Evolutionary conservation across 2,329 filamentous ascomycete species (phyloP).

Genomic region (Curvularia lunata): DNA sequence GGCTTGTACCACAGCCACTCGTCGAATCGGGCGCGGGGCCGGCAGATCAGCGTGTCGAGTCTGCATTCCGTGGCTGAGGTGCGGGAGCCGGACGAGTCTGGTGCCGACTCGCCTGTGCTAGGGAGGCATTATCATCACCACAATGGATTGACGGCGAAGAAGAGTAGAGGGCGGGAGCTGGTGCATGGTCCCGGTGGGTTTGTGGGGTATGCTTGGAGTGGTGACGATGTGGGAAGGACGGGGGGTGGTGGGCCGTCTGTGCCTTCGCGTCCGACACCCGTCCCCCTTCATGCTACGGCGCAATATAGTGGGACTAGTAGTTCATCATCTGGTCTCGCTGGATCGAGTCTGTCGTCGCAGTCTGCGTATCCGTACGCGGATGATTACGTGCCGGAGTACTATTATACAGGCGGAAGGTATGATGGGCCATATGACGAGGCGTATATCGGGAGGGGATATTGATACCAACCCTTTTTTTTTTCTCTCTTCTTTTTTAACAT

Average conservation of each 20-base stretch:
- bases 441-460: constrained; percentile 4
- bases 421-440: not conserved
- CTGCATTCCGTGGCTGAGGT: constrained; percentile 44
- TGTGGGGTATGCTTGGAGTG: not conserved
- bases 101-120: constrained; percentile 29
- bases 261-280: not conserved
- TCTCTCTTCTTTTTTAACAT: not conserved
- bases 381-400: constrained; percentile 43
- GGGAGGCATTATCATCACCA: constrained; percentile 14
- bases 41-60: constrained; percentile 40
- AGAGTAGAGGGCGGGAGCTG: constrained; percentile 38
- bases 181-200: constrained; percentile 14
- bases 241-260: no score
- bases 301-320: constrained; percentile 31
- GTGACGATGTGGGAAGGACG: not conserved
- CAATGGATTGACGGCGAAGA: not conserved
- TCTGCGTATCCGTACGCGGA: constrained; percentile 36
- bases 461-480: not conserved
- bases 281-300: not conserved
- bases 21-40: constrained; percentile 43
- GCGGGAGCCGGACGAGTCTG: constrained; percentile 32
- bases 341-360: constrained; percentile 17
- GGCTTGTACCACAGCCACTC: constrained; percentile 43
- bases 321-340: constrained; percentile 31
- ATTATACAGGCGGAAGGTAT: not conserved